Conservation (phyloP, 2,329 filamentous ascomycete species). For the Colletotrichum tofieldiae region DNA sequence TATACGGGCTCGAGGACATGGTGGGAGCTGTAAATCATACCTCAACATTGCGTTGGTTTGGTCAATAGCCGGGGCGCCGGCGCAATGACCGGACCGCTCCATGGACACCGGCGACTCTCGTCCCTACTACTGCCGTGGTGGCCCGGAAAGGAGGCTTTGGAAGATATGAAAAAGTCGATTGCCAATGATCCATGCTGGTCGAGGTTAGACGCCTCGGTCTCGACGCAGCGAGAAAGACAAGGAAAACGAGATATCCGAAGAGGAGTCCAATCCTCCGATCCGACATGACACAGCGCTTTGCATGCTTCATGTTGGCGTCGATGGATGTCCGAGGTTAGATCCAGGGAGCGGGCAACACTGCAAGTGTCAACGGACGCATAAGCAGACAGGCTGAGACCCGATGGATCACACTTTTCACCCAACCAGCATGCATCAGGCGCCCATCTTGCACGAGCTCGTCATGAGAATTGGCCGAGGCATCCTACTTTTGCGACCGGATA, state of each 20-base stretch:
- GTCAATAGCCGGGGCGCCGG: slow-evolving; percentile 2
- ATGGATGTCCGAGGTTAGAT: not conserved
- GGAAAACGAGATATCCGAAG: not conserved
- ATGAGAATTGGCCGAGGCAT: not conserved
- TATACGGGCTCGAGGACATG: not conserved
- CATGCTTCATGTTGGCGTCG: not conserved
- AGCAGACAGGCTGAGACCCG: not conserved
- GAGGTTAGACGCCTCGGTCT: too few species aligned
- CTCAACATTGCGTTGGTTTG: not conserved
- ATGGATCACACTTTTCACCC: not conserved
- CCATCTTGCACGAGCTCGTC: not conserved
- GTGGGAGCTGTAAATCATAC: not conserved
- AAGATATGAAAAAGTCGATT: not conserved
- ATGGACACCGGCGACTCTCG: not conserved
- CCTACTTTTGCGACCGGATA: not conserved
- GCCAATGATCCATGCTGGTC: not conserved
- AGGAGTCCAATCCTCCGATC: not conserved
- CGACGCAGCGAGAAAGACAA: not conserved
- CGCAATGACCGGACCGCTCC: slow-evolving; percentile 23
- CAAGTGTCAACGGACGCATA: not conserved
- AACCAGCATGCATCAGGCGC: not conserved
- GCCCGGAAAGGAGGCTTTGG: not conserved
- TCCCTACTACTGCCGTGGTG: not conserved
- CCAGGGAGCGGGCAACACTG: not conserved
- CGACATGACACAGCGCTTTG: not conserved